Evolutionary conservation across 768 basidiomycete genomes (phyloP).

Genomic region (Termitomyces sp.): DNA sequence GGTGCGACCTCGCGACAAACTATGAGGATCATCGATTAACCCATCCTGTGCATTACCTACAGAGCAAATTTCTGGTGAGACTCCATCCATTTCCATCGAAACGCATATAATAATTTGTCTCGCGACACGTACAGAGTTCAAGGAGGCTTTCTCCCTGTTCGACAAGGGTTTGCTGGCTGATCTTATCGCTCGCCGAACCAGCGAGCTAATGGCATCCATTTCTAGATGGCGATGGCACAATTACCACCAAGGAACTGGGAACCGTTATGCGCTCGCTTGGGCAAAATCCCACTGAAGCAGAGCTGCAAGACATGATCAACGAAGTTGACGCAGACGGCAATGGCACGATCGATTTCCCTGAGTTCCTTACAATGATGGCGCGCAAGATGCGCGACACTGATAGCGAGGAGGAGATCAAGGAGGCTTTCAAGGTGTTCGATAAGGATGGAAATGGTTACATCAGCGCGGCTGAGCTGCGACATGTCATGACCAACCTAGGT

Average conservation of each 20-base stretch:
- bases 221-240: slow-evolving; percentile 89
- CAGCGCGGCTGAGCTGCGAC: slow-evolving; percentile 77
- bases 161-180: slow-evolving; percentile 68
- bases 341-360: slow-evolving; percentile 80
- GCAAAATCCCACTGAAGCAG: slow-evolving; percentile 89
- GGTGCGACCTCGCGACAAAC: slow-evolving; percentile 31
- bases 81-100: background rate
- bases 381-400: slow-evolving; percentile 91
- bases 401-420: slow-evolving; percentile 90
- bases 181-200: slow-evolving; percentile 3
- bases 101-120: background rate
- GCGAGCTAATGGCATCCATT: slow-evolving; percentile 2
- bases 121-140: slow-evolving; percentile 68
- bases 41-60: slow-evolving; percentile 5
- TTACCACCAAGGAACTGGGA: slow-evolving; percentile 86
- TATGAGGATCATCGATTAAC: background rate
- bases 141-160: slow-evolving; percentile 97
- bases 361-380: slow-evolving; percentile 83
- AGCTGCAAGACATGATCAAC: slow-evolving; percentile 94
- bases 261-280: slow-evolving; percentile 92
- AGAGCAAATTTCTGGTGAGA: slow-evolving; percentile 90
- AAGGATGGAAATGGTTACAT: slow-evolving; percentile 94
- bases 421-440: slow-evolving; percentile 97
- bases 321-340: slow-evolving; percentile 82
- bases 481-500: slow-evolving; percentile 92